A percentile compares a stretch with the other conserved stretches of the same genome.
These are phyloP conservation scores for Phytophthora boehmeriae DNA, from an alignment of 352 stramenopile species.

Conservation along the genomic window DNA sequence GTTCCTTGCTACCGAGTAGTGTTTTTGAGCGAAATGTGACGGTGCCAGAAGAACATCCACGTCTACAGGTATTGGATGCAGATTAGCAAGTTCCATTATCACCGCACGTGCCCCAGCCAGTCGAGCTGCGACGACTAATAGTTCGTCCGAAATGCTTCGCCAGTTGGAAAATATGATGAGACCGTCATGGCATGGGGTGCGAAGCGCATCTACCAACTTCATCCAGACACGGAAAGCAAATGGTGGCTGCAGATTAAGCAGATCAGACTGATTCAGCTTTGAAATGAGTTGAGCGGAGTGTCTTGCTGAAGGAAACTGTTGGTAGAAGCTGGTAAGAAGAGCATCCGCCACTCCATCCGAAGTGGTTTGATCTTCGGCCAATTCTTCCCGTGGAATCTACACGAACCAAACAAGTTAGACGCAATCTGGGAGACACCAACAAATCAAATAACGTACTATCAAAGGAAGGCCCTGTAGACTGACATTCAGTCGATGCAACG, in stretches of 20 bases:
- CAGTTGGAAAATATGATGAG: constrained; percentile 62
- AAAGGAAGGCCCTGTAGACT: constrained; percentile 30
- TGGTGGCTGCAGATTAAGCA: constrained; percentile 26
- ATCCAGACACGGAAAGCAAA: constrained; percentile 39
- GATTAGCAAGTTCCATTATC: constrained; percentile 61
- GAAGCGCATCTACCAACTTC: constrained; percentile 25
- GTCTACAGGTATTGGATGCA: constrained; percentile 37
- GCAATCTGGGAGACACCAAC: neutral
- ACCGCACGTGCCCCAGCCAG: constrained; percentile 42
- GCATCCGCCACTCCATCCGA: constrained; percentile 4
- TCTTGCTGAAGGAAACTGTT: constrained; percentile 24
- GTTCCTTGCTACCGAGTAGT: constrained; percentile 43
- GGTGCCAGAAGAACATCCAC: constrained; percentile 60
- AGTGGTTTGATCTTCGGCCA: constrained; percentile 13
- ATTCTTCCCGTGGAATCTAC: constrained; percentile 21
- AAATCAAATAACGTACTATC: constrained; percentile 15
- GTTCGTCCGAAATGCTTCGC: constrained; percentile 31
- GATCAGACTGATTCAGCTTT: constrained; percentile 9
- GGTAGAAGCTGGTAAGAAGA: constrained; percentile 31
- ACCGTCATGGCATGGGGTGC: constrained; percentile 35
- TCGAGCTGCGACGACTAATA: constrained; percentile 41
- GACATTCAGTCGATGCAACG: constrained; percentile 38
- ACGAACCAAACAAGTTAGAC: neutral
- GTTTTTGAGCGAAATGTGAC: constrained; percentile 52
- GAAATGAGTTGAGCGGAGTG: constrained; percentile 17